phyloP scores from a whole-genome alignment of 768 basidiomycete genomes.

The Pleurotus eryngii region DNA sequence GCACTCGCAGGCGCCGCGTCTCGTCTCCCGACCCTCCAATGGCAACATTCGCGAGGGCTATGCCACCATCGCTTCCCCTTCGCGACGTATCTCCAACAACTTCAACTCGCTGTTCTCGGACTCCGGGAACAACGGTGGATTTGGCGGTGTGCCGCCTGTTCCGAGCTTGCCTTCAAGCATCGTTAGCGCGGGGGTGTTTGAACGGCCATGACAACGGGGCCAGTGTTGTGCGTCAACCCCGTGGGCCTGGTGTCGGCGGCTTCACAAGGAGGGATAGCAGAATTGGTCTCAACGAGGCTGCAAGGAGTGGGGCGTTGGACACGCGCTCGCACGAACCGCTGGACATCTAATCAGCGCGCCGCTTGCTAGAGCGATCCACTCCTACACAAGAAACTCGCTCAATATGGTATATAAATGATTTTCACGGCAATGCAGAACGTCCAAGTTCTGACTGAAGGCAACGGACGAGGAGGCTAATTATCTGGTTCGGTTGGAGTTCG shows the following conservation, averaged over 20 bases:
- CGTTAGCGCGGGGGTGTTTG: constrained; percentile 34
- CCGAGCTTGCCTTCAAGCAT: constrained; percentile 68
- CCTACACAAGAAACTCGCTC: not conserved
- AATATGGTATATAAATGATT: not conserved
- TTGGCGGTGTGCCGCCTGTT: constrained; percentile 60
- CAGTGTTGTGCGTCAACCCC: constrained; percentile 80
- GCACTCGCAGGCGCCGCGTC: constrained; percentile 74
- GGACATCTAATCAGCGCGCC: constrained; percentile 57
- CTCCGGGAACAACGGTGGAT: constrained; percentile 13
- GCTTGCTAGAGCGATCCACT: too few species aligned
- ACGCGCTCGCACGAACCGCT: constrained; percentile 83
- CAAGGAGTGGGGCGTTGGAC: constrained; percentile 67
- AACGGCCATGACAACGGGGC: constrained; percentile 43
- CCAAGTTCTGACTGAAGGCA: not conserved
- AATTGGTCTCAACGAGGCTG: constrained; percentile 44
- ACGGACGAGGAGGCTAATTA: constrained; percentile 5
- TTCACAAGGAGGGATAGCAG: constrained; percentile 68
- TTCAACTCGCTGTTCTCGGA: constrained; percentile 70
- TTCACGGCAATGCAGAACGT: not conserved
- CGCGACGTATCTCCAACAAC: constrained; percentile 69
- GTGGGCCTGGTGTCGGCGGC: constrained; percentile 77
- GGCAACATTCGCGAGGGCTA: constrained; percentile 87
- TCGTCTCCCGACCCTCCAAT: constrained; percentile 79
- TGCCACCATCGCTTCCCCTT: constrained; percentile 81
- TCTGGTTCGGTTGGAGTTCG: not conserved